Evolutionary conservation across 2,329 filamentous ascomycete species (phyloP), one percentile per base, ranked within the genome.

Genomic region (Claviceps purpurea): DNA sequence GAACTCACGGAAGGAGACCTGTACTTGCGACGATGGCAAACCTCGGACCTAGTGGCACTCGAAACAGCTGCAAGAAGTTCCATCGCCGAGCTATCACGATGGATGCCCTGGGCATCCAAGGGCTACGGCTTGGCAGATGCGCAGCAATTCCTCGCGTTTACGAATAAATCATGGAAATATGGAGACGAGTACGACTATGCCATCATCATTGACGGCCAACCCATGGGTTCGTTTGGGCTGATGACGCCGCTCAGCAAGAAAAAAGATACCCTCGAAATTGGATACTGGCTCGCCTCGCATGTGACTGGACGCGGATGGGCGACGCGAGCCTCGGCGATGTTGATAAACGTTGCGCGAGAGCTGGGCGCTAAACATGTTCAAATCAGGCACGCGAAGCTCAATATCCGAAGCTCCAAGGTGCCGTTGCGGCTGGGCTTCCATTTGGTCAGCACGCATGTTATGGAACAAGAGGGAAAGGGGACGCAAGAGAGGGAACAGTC

Each of bases 51-150:
- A 3, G n/a, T 44, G 2, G 42, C 4, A 2, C 52, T 57, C 2
- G 16, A 54, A 10, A 42, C 53, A 11, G 52, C 56, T n/a, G 57
- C 55, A 10, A 49, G 39, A 22, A 11, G 37, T 2, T 57, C 57
- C 2, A 42, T 56, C 10, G 47, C 49, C 11, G 57, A 58, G 42
- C 58, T 58, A 5, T 37, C 48, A 10, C 39, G 5, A 5, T 59
- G 57, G 57, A 56, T 59, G 54, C 56, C 56, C 37, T 58, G 56
- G 56, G 56, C 58, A 2, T 47, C 52, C 26, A 37, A 54, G 13
- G 52, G 54, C 22, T 58, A 59, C 45, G 41, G 40, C 13, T 43
- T 44, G 5, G 42, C 40, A 10, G 48, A 56, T n/a, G 56, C 58
- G 4, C 39, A 44, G 30, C 20, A 40, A 1, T 56, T 55, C 16